A percentile compares a stretch with the other conserved stretches of the same genome.
phyloP scores from a whole-genome alignment of 2,329 filamentous ascomycete species.

The Fusarium chlamydosporum region DNA sequence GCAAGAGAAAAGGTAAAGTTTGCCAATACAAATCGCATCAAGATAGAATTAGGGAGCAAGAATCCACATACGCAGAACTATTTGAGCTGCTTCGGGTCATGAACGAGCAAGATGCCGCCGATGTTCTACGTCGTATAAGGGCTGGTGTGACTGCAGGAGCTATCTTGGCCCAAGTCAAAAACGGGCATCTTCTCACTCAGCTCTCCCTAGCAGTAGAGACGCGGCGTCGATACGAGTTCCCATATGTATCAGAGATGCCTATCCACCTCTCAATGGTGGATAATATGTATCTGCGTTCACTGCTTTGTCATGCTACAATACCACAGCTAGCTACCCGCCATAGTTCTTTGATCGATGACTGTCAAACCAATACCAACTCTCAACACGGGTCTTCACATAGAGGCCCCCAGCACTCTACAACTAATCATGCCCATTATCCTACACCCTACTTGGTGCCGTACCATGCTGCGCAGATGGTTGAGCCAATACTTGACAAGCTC shows the following conservation, averaged over 20 bases:
- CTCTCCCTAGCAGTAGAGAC: background rate
- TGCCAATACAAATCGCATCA: background rate
- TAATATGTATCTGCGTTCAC: background rate
- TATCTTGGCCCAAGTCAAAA: background rate
- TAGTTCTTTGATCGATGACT: background rate
- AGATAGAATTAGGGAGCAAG: background rate
- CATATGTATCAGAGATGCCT: background rate
- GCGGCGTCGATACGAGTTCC: background rate
- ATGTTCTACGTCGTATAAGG: background rate
- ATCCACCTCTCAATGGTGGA: background rate
- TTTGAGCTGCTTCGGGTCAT: background rate
- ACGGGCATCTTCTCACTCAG: background rate
- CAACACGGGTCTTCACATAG: background rate
- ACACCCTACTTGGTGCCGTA: background rate
- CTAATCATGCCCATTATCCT: background rate
- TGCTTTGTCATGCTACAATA: background rate
- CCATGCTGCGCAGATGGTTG: background rate
- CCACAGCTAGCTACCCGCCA: background rate
- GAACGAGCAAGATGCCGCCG: background rate
- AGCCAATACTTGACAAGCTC: background rate
- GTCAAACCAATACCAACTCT: background rate
- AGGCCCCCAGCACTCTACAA: background rate
- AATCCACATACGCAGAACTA: background rate
- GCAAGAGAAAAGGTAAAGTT: background rate
- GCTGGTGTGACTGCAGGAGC: background rate